Percentiles rank a stretch among this genome's conserved stretches.
These are phyloP conservation scores for Hypericum perforatum DNA, from an alignment of 345 rosid species.

Conservation along the genomic window DNA sequence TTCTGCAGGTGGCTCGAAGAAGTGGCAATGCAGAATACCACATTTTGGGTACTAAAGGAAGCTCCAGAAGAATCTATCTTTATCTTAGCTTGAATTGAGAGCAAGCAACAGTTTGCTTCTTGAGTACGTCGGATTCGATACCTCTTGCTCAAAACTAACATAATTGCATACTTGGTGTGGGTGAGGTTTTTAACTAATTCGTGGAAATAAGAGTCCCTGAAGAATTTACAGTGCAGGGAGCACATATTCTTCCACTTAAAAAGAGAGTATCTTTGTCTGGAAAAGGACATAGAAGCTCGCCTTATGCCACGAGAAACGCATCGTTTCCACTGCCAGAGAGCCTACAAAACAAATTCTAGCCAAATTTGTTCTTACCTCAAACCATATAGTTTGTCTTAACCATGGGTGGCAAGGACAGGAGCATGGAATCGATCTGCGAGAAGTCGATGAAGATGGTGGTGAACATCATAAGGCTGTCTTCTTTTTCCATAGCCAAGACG, in stretches of 20 bases:
- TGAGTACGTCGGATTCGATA: background rate
- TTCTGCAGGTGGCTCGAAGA: constrained; percentile 16
- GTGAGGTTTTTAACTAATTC: background rate
- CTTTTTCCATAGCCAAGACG: constrained; percentile 40
- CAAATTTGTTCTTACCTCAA: too few relatives aligned
- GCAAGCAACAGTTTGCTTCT: constrained; percentile 13
- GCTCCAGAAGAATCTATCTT: constrained; percentile 21
- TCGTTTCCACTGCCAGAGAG: constrained; percentile 4
- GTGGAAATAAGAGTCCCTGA: background rate
- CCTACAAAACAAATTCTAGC: background rate
- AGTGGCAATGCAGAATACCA: constrained; percentile 7
- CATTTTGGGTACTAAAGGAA: constrained; percentile 6
- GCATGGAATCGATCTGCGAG: constrained; percentile 31
- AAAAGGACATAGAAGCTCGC: background rate
- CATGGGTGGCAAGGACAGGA: constrained; percentile 23
- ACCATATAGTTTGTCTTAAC: too few relatives aligned
- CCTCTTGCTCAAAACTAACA: background rate
- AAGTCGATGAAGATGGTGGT: constrained; percentile 39
- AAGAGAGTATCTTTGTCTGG: background rate
- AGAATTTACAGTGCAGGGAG: background rate
- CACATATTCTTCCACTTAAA: constrained; percentile 10
- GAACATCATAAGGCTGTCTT: constrained; percentile 34
- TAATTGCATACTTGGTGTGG: too few relatives aligned
- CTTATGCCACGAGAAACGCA: constrained; percentile 16
- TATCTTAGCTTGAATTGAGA: constrained; percentile 10